Evolutionary conservation across 2,329 filamentous ascomycete species (phyloP), one percentile per base, ranked within the genome.

Genomic region (Periglandula ipomoeae): DNA sequence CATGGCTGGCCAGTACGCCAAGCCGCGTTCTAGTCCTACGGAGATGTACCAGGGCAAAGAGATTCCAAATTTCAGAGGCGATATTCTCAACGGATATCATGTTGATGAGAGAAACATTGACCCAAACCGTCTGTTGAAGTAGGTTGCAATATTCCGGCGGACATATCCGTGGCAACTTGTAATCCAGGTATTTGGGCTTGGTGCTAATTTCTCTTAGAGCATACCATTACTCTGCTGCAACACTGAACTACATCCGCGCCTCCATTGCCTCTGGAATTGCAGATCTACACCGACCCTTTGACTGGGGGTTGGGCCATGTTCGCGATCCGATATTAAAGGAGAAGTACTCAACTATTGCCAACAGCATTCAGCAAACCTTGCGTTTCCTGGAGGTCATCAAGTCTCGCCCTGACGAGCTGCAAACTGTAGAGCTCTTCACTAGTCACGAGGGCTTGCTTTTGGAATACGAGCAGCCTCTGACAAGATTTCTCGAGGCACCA

Each of bases 1-100:
- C 52, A 96, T 97, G 82, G 93, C 93, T 11, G 93, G 93, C 3
- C 93, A 98, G 73, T 98, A 95, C 62, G 93, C 93, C 26, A 98
- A 98, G 70, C 93, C 91, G 2, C 76, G 93, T 49, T 95, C 89
- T 4, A 95, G 85, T 58, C 87, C 91, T 0, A 90, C 82, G 34
- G 93, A 98, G 70, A 77, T 82, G 2, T 72, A 94, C 45, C 74
- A 94, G 55, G 90, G 89, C 46, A 79, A 81, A 51, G 81, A 89
- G 61, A 85, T 95, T 48, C 87, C 88, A 4, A 93, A 87, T 38
- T 98, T 97, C 75, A 78, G 93, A 46, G 93, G 93, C 15, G 93
- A 98, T 59, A 97, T 97, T 52, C 75, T 98, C 55, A 98, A 98
- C 62, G 91, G 91, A 23, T 95, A 84, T 68, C 78, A 81, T 34